Evolutionary conservation across 2,329 filamentous ascomycete genomes (phyloP), one percentile per base, ranked within the genome.

Genomic region (Thielaviopsis populi): DNA sequence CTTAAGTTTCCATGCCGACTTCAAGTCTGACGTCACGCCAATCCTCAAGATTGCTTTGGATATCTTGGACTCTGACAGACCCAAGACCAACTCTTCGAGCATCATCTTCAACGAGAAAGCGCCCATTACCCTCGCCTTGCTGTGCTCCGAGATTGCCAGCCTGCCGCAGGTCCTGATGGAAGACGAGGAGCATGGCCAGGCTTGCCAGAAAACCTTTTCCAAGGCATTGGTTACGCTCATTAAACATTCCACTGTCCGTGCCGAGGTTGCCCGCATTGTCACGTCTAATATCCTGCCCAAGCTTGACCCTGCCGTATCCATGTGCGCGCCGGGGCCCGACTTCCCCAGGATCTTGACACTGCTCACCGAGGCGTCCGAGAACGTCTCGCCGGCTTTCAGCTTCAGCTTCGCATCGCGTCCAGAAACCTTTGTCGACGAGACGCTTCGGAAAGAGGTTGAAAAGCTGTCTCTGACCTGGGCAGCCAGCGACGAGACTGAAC

Each of bases 111-210:
- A 61, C 11, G 60, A 63, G 33, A 66, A 66, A 50, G 64, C 61
- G 15, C 77, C 8, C 3, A 27, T 66, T 30, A 30, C 59, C 17
- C 70, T 79, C 17, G 71, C 75, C 15, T 64, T 77, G 2, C 71
- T 79, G 13, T 79, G 76, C 60, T 72, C 71, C 22, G 76, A 80
- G 40, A 69, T 76, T 65, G 70, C 74, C 30, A 72, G 69, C 22
- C 69, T 69, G 13, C 71, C 72, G 22, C 71, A 71, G 24, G 70
- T 70, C 10, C 68, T 75, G 17, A 67, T 71, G n/a, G 67, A 70
- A 8, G 63, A 69, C 7, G 71, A 72, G 19, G 67, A 70, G 0
- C 64, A 67, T 17, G 69, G 70, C 17, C 68, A 69, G 2, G 67
- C 71, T 1, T 71, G 72, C 15, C 72, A 74, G 50, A 70, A 68